A percentile compares a stretch with the other conserved stretches of the same genome.
These are phyloP conservation scores for Paracoccidioides brasiliensis DNA, from an alignment of 2,329 filamentous ascomycete genomes.

Conservation along the genomic window DNA sequence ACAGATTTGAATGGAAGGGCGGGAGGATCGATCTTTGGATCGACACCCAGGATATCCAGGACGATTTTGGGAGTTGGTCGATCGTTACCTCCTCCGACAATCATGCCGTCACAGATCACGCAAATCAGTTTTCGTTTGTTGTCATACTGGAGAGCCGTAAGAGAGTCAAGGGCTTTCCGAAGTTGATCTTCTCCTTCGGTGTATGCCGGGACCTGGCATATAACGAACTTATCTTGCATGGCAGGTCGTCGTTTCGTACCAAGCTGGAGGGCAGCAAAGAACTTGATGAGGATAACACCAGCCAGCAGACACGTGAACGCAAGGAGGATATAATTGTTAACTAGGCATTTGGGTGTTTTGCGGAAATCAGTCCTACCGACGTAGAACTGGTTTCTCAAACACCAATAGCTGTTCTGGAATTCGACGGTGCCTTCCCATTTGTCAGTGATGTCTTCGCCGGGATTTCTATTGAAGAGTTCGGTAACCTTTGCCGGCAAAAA, in stretches of 20 bases:
- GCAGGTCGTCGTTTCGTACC: constrained; percentile 80
- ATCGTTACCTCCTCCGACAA: constrained; percentile 91
- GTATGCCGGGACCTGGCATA: constrained; percentile 94
- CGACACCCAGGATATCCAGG: constrained; percentile 89
- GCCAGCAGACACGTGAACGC: constrained; percentile 77
- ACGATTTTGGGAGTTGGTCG: constrained; percentile 95
- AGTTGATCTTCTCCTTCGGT: constrained; percentile 95
- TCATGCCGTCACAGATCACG: constrained; percentile 94
- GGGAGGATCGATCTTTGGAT: constrained; percentile 90
- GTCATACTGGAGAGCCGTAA: constrained; percentile 90
- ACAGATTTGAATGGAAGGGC: constrained; percentile 90
- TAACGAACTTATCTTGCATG: constrained; percentile 96
- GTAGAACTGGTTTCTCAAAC: constrained; percentile 73
- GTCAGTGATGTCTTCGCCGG: constrained; percentile 64
- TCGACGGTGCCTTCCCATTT: constrained; percentile 43
- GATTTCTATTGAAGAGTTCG: constrained; percentile 57
- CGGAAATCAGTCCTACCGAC: constrained; percentile 78
- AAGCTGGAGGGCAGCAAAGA: constrained; percentile 83
- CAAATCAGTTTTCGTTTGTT: constrained; percentile 97
- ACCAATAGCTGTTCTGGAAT: constrained; percentile 58
- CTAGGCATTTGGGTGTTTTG: constrained; percentile 57
- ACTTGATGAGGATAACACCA: constrained; percentile 70
- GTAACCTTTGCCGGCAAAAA: constrained; percentile 61
- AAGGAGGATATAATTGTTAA: constrained; percentile 83
- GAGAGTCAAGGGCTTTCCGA: constrained; percentile 81